Conservation (phyloP, 306 rosid genomes). For the Hylodesmum podocarpum region DNA sequence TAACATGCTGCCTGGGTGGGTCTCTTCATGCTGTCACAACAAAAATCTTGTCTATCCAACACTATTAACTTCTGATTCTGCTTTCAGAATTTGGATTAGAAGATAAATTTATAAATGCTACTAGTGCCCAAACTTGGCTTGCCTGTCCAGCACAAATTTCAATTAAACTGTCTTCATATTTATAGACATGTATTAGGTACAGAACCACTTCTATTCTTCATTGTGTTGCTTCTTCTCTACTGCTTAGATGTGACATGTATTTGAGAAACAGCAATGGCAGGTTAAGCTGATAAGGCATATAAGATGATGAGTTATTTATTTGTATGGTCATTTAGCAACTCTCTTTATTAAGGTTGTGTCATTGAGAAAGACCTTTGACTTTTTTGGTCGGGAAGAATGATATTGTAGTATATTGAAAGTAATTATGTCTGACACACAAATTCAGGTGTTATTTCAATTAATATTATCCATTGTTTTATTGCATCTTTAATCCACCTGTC, state of each 20-base stretch:
- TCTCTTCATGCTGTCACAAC: neutral
- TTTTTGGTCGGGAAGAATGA: neutral
- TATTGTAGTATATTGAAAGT: neutral
- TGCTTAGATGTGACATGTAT: conserved; percentile 3
- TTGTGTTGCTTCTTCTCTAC: neutral
- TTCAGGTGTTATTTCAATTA: neutral
- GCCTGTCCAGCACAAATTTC: neutral
- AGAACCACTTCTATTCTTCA: neutral
- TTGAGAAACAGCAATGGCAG: neutral
- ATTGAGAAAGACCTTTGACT: neutral
- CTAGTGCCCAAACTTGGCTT: neutral
- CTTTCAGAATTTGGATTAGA: neutral
- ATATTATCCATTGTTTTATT: neutral
- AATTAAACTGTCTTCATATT: neutral
- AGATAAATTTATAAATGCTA: neutral
- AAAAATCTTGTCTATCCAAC: neutral
- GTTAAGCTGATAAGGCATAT: neutral
- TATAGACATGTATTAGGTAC: neutral
- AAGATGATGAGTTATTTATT: neutral
- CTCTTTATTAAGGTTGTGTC: neutral
- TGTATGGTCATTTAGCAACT: neutral
- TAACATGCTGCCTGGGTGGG: neutral
- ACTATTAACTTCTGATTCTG: neutral
- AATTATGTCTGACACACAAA: neutral
- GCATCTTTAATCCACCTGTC: neutral